A percentile compares a stretch with the other conserved stretches of the same genome.
These are phyloP conservation scores for Fusarium sp. DNA, from an alignment of 2,329 filamentous ascomycete genomes.

Conservation along the genomic window DNA sequence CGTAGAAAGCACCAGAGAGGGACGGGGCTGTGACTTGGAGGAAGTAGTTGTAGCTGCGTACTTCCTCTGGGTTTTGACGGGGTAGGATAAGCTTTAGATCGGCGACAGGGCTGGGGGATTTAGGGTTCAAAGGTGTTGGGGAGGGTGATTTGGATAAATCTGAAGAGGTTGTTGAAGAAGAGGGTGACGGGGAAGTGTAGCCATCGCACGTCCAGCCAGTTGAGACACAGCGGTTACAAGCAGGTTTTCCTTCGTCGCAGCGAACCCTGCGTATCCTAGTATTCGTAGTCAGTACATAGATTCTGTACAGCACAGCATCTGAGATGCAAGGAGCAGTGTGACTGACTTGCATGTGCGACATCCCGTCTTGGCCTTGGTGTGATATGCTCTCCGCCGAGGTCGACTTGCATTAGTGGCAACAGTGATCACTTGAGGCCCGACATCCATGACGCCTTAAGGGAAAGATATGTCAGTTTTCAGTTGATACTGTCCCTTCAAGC, in stretches of 20 bases:
- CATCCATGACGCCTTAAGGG: neutral
- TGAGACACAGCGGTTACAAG: conserved; percentile 13
- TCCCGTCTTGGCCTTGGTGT: neutral
- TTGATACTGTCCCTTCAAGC: neutral
- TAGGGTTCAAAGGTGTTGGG: rapidly evolving
- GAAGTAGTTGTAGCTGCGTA: conserved; percentile 23
- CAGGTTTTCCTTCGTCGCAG: conserved; percentile 6
- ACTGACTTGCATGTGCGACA: conserved; percentile 10
- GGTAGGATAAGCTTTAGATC: conserved; percentile 7
- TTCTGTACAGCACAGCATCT: neutral
- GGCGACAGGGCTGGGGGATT: neutral
- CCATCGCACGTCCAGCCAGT: conserved; percentile 26
- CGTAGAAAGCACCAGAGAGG: conserved; percentile 11
- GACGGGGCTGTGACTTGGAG: conserved; percentile 13
- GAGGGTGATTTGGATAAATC: no score
- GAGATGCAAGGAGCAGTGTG: neutral
- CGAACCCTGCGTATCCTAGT: neutral
- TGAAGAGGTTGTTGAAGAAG: no score
- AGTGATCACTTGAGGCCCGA: rapidly evolving
- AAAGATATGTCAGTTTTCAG: no score
- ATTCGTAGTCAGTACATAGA: neutral
- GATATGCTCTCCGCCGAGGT: neutral
- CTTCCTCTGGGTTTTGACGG: neutral
- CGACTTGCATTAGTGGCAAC: rapidly evolving
- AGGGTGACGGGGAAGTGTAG: neutral